phyloP scores from a whole-genome alignment of 140 eudicot species.

The Cichorium intybus region DNA sequence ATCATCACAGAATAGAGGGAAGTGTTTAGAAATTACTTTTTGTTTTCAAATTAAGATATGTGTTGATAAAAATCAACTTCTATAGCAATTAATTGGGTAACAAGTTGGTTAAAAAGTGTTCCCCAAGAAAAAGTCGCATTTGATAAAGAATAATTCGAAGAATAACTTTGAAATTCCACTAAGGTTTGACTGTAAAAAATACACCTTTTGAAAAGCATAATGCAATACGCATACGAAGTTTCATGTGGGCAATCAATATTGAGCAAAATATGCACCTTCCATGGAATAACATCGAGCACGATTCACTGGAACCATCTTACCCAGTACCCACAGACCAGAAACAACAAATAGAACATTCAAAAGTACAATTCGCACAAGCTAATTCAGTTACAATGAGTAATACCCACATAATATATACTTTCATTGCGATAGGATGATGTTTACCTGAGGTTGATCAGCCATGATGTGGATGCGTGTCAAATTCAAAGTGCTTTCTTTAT shows the following conservation, averaged over 20 bases:
- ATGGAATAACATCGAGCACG: background rate
- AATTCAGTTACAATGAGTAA: background rate
- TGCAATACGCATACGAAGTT: background rate
- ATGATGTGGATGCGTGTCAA: constrained; percentile 22
- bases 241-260: background rate
- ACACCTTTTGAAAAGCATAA: background rate
- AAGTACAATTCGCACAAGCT: background rate
- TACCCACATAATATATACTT: background rate
- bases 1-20: background rate
- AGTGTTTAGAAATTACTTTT: background rate
- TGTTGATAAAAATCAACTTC: background rate
- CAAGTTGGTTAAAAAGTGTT: background rate
- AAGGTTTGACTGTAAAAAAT: background rate
- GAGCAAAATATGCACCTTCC: background rate
- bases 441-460: constrained; percentile 41
- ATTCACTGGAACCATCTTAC: background rate
- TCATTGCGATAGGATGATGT: background rate
- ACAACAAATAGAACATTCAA: constrained; percentile 1
- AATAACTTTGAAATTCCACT: background rate
- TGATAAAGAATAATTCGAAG: too few species aligned
- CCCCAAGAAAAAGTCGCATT: background rate
- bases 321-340: too few species aligned
- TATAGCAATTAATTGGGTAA: background rate
- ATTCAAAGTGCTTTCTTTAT: background rate
- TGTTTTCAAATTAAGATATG: background rate